A percentile compares a stretch with the other conserved stretches of the same genome.
These are phyloP conservation scores for Aspergillus olivimuriae DNA, from an alignment of 495 filamentous ascomycete genomes.

Conservation along the genomic window DNA sequence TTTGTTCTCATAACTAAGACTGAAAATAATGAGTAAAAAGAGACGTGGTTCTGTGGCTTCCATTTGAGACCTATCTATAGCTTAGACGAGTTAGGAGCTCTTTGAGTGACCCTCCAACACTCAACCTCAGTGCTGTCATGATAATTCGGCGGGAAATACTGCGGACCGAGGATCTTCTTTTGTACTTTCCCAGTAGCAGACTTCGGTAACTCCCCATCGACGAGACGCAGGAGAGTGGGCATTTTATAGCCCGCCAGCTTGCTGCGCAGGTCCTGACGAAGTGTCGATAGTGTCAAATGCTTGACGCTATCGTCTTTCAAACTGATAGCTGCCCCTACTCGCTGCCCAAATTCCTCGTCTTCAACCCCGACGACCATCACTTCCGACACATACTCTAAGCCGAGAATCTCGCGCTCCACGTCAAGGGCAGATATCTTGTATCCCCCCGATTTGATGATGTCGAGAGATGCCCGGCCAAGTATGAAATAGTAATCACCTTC, in stretches of 20 bases:
- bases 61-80: background rate
- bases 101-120: conserved; percentile 21
- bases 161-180: conserved; percentile 43
- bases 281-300: conserved; percentile 25
- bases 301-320: conserved; percentile 11
- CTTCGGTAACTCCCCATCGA: conserved; percentile 42
- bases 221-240: conserved; percentile 38
- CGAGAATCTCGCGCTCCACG: conserved; percentile 37
- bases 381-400: conserved; percentile 32
- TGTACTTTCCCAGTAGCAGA: conserved; percentile 43
- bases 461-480: conserved; percentile 38
- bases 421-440: conserved; percentile 43
- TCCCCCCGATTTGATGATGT: conserved; percentile 41
- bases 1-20: no score
- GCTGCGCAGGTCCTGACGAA: conserved; percentile 34
- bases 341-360: conserved; percentile 41
- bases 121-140: conserved; percentile 28
- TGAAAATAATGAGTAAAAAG: no score
- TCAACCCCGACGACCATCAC: conserved; percentile 41
- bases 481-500: conserved; percentile 43
- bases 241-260: conserved; percentile 41
- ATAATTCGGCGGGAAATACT: conserved; percentile 37
- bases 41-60: no score
- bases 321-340: conserved; percentile 39
- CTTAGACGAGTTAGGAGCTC: background rate